Base-by-base conservation (phyloP, 306 rosid species). In the Citrullus colocynthis region DNA sequence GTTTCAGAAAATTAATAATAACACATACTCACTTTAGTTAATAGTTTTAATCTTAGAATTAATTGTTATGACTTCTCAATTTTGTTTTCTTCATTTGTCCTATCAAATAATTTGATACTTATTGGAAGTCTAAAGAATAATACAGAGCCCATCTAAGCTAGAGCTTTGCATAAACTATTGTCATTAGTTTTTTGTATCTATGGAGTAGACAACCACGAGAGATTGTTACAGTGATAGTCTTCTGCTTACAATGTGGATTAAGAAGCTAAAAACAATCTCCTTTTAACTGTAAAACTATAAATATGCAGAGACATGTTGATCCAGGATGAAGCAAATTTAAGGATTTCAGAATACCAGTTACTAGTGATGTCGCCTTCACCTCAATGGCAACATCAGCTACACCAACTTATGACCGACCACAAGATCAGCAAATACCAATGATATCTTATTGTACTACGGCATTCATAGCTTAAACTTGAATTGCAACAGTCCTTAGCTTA, bases 361-460 rank as follows among this genome's bases (percentile, higher is more conserved):
- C 76, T 45, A 72, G 24, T 72, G 76, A 72, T 72, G 76, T 72
- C 76, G 76, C 76, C 76, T 72, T 72, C 76, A 72, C 59, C 59
- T 16, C 59, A 48, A 72, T 72, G 76, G 76, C 76, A 72, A 72
- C 76, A 72, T 72, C 76, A 72, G 76, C 76, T 72, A 72, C 76
- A 72, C 76, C 76, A 72, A 72, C 76, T 72, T 48, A 72, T 72
- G 76, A 72, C 76, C 76, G 10, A 48, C 76, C 59, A 70, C 56
- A 45, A 21, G 74, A 67, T 70, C 75, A 45, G 75, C 75, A 45
- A 70, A 45, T 70, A 45, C 7, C 42, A 49, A 42, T 72, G 42
- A 45, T 72, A 72, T 72, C 54, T 72, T 71, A 48, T 30, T 72
- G 49, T 48, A 72, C 76, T 72, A 72, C 76, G 3, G 42, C 76